Conservation (phyloP, 257 asterid species). For the Plantago elongata region DNA sequence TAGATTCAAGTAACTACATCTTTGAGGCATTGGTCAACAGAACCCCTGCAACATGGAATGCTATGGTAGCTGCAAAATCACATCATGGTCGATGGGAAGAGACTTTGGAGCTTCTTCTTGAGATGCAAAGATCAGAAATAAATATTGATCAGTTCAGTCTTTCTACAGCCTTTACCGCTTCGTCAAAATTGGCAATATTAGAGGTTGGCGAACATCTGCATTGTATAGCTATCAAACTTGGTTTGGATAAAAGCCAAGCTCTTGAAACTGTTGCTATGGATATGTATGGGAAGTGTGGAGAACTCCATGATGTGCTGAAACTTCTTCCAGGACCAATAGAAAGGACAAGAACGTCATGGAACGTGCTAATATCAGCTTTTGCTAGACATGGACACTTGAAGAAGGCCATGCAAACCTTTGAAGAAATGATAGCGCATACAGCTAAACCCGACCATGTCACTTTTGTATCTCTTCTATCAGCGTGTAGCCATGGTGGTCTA, state of each 20-base stretch:
- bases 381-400: conserved; percentile 66
- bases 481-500: conserved; percentile 87
- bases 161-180: conserved; percentile 69
- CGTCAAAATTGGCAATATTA: conserved; percentile 64
- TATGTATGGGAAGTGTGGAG: conserved; percentile 92
- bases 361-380: conserved; percentile 60
- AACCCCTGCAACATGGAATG: conserved; percentile 67
- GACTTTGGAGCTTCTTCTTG: conserved; percentile 57
- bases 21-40: conserved; percentile 38
- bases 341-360: conserved; percentile 65
- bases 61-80: conserved; percentile 77
- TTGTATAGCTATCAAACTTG: conserved; percentile 61
- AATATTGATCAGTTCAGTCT: conserved; percentile 72
- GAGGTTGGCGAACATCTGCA: conserved; percentile 76
- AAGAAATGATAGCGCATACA: conserved; percentile 56
- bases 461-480: conserved; percentile 84
- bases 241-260: conserved; percentile 43
- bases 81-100: conserved; percentile 75
- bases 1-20: conserved; percentile 51
- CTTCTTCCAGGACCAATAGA: conserved; percentile 52
- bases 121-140: conserved; percentile 72
- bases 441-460: conserved; percentile 69
- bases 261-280: conserved; percentile 67
- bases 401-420: conserved; percentile 53
- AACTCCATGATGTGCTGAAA: conserved; percentile 50